phyloP scores from a whole-genome alignment of 2,329 filamentous ascomycete species.

The Arachnopeziza araneosa region DNA sequence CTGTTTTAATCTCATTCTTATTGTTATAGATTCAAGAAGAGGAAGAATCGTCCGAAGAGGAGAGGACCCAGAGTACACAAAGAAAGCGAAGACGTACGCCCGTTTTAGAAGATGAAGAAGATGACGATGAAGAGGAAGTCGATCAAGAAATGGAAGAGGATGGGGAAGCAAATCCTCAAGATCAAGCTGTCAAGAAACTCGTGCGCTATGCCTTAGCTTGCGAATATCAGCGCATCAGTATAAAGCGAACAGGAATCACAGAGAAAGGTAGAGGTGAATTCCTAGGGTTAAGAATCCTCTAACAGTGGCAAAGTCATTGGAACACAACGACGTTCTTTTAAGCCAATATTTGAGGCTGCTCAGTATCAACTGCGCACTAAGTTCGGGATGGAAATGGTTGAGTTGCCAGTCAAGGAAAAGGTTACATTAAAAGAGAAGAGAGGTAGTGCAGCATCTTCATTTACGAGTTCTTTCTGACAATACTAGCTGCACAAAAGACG shows the following conservation, averaged over 20 bases:
- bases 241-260: conserved; percentile 56
- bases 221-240: conserved; percentile 56
- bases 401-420: conserved; percentile 77
- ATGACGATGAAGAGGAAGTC: conserved; percentile 13
- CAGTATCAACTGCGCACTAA: conserved; percentile 63
- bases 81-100: conserved; percentile 13
- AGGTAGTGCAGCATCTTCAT: conserved; percentile 40
- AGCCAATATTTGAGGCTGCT: conserved; percentile 67
- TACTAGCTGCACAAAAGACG: conserved; percentile 31
- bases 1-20: background rate
- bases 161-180: conserved; percentile 19
- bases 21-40: conserved; percentile 19
- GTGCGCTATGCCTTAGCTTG: conserved; percentile 63
- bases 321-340: conserved; percentile 63
- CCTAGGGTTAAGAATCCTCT: background rate
- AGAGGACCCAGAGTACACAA: conserved; percentile 20
- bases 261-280: conserved; percentile 47
- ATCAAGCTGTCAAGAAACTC: conserved; percentile 58
- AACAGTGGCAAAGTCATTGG: conserved; percentile 18
- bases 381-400: conserved; percentile 91
- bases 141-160: conserved; percentile 23
- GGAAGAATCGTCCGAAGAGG: conserved; percentile 25
- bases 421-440: conserved; percentile 73
- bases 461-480: conserved; percentile 34
- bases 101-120: conserved; percentile 22